Base-by-base conservation (phyloP, 2,329 filamentous ascomycete species). In the Aspergillus oerlinghausenensis region DNA sequence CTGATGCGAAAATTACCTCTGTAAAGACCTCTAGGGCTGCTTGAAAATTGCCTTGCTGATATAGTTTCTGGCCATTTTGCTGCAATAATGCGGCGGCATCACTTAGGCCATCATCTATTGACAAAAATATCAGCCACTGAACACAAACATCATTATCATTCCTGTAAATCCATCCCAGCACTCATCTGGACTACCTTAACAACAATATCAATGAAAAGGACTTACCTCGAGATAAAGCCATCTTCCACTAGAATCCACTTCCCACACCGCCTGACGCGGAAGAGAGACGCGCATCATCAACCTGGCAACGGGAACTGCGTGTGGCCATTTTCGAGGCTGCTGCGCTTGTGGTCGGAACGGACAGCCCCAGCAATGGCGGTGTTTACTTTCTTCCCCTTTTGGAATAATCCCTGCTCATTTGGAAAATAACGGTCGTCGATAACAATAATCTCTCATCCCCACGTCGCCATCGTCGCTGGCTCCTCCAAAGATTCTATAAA, bases 331-430 rank as follows among this genome's bases (percentile, higher is more conserved):
- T 58, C 53, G 53, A 50, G 55, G 43, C 48, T 5, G 19, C 50
- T 65, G 67, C 71, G 54, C 53, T 40, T 38, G 19, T 67, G 64
- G 70, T 52, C 49, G n/a, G 9, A 58, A 25, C 19, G 3, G 58
- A 4, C 48, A 14, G 53, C 69, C 68, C 61, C 29, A 69, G 19
- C 49, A 10, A 43, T 29, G 29, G 10, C 53, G 51, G 60, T 77
- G 74, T 77, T 77, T 76, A 77, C 71, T 65, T 71, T 75, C 72
- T 75, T 71, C 74, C 74, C 55, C 53, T 72, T 76, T 72, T 55
- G 74, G 71, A 65, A 63, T 38, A 17, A 38, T 64, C 55, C 50
- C 52, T 50, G 32, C 58, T 58, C 49, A 50, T 35, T 50, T n/a
- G 49, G 48, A 56, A 57, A 60, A 62, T 54, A 61, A 56, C 48